Evolutionary conservation across 257 asterid species (phyloP), one percentile per base, ranked within the genome.

Genomic region (Haberlea rhodopensis): DNA sequence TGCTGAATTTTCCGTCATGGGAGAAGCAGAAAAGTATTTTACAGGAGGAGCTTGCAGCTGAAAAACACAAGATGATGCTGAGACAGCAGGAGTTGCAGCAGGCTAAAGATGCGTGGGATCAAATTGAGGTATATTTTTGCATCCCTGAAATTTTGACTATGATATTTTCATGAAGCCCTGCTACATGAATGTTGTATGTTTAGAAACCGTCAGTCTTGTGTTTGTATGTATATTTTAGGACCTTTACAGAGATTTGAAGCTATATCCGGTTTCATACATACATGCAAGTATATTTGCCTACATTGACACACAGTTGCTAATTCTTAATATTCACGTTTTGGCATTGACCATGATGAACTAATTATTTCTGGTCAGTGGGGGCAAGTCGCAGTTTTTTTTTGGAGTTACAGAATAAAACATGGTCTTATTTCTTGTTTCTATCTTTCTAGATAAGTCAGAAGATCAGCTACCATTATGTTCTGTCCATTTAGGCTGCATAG

Each of bases 11-110:
- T 68, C 96, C 81, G 80, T 76, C 94, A 1, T 82, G 87, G 95
- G 97, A 89, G 84, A 92, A 92, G 86, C 96, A 87, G 75, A 92
- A 89, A 77, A 48, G 67, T 11, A 63, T 77, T 65, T 73, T 76
- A 27, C 95, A 81, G 63, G 96, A 90, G 75, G 99, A 94, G 71
- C 88, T 90, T 59, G 73, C 78, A 3, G 87, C 79, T 68, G 95
- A 90, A 63, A 88, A 76, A 59, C 66, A 65, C 24, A 86, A 70
- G 75, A 20, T 75, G 68, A 65, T 49, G 52, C 82, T 73, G 73
- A 76, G 83, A 60, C 87, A 77, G 54, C 87, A 79, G 73, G 75
- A 77, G 32, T 67, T 90, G 63, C 81, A 79, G 81, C 83, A 68
- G 72, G 95, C 91, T 25, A 82, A 76, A 71, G 86, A 76, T 66